phyloP scores from a whole-genome alignment of 768 basidiomycete species.

The Wakefieldia striispora region DNA sequence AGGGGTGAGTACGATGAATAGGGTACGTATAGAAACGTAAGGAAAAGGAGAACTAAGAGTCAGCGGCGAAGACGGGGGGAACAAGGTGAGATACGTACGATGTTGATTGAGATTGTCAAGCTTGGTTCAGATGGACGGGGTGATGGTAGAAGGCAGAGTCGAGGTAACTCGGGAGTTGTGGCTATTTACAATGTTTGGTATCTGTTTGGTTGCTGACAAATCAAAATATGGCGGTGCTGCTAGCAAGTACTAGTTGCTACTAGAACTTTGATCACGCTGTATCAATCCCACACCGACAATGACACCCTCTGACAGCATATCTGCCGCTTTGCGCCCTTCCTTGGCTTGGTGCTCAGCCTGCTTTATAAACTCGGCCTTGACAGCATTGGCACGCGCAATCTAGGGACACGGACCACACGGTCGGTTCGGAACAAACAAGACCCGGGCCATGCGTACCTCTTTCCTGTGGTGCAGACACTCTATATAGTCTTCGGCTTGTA shows the following conservation, averaged over 20 bases:
- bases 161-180: constrained; percentile 12
- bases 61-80: background rate
- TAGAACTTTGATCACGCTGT: constrained; percentile 42
- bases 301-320: constrained; percentile 69
- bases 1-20: background rate
- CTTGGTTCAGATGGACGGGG: background rate
- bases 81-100: constrained; percentile 9
- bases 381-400: constrained; percentile 64
- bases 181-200: constrained; percentile 39
- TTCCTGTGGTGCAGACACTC: constrained; percentile 89
- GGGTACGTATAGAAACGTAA: background rate
- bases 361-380: constrained; percentile 71
- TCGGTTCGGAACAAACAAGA: background rate
- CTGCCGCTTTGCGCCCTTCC: constrained; percentile 69
- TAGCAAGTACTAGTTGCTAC: background rate
- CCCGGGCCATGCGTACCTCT: constrained; percentile 56
- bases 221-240: constrained; percentile 10
- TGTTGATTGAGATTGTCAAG: background rate
- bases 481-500: constrained; percentile 80
- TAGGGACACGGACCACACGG: constrained; percentile 21
- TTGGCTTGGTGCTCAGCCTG: constrained; percentile 62
- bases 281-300: constrained; percentile 78
- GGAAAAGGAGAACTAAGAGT: background rate
- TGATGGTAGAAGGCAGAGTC: constrained; percentile 31
- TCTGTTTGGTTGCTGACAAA: constrained; percentile 40